phyloP scores from a whole-genome alignment of 495 filamentous ascomycete species.

The Pseudomonodictys pantanalensis region DNA sequence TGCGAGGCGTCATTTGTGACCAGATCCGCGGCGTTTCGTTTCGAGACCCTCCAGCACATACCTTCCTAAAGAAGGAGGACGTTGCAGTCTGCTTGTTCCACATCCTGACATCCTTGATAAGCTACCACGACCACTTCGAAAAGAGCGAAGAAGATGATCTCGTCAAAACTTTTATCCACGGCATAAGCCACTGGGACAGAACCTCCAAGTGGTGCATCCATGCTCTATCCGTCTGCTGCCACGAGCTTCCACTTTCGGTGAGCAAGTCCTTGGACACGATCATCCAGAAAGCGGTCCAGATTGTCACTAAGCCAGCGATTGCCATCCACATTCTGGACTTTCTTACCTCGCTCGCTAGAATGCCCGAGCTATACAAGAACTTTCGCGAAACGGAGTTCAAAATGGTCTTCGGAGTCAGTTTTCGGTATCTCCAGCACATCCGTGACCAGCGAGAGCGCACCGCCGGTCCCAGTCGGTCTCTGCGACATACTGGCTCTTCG shows the following conservation, averaged over 20 bases:
- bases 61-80: slow-evolving; percentile 80
- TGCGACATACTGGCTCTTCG: slow-evolving; percentile 45
- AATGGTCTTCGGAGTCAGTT: slow-evolving; percentile 90
- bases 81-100: slow-evolving; percentile 86
- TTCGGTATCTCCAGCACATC: slow-evolving; percentile 80
- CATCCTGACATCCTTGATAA: slow-evolving; percentile 75
- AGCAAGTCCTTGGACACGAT: slow-evolving; percentile 78
- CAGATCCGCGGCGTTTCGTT: slow-evolving; percentile 76
- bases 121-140: slow-evolving; percentile 79
- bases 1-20: slow-evolving; percentile 76
- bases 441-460: slow-evolving; percentile 53
- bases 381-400: slow-evolving; percentile 84
- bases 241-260: slow-evolving; percentile 81
- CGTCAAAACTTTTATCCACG: slow-evolving; percentile 76
- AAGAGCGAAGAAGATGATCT: slow-evolving; percentile 86
- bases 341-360: slow-evolving; percentile 75
- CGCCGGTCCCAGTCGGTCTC: slow-evolving; percentile 28
- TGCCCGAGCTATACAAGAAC: slow-evolving; percentile 81
- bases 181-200: slow-evolving; percentile 78
- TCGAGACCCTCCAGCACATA: slow-evolving; percentile 40
- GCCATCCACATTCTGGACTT: slow-evolving; percentile 95
- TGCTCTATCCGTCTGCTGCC: slow-evolving; percentile 86
- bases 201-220: slow-evolving; percentile 90
- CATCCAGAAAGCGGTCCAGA: slow-evolving; percentile 86
- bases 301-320: slow-evolving; percentile 87